Conservation (phyloP, 176 grass and related monocot genomes). For the Aegilops bicornis region DNA sequence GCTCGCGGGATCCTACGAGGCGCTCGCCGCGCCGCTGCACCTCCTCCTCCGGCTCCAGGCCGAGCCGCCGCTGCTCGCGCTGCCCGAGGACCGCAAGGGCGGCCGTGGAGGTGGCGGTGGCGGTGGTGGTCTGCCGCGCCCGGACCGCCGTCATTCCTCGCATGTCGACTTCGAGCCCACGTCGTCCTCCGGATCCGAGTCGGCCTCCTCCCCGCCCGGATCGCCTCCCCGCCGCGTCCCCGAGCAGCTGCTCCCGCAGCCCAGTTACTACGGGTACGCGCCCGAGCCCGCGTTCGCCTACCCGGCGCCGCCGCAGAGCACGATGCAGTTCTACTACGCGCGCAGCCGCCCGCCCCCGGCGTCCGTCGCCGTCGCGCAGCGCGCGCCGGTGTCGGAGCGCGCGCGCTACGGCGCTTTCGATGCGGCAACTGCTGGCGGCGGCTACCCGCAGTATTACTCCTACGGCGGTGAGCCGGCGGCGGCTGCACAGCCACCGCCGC, state of each 20-base stretch:
- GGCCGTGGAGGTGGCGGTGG: no score
- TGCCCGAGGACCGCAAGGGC: slow-evolving; percentile 27
- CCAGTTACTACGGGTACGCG: slow-evolving; percentile 19
- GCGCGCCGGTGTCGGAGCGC: slow-evolving; percentile 22
- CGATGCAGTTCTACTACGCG: slow-evolving; percentile 72
- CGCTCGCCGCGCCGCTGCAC: slow-evolving; percentile 58
- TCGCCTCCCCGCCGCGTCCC: slow-evolving; percentile 22
- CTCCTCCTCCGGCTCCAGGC: slow-evolving; percentile 43
- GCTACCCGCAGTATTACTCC: slow-evolving; percentile 33
- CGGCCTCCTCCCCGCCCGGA: slow-evolving; percentile 13
- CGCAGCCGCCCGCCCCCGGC: slow-evolving; percentile 53
- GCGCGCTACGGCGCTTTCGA: slow-evolving; percentile 43
- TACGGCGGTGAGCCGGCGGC: slow-evolving; percentile 29
- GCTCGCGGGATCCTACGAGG: slow-evolving; percentile 52
- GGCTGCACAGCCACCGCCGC: not conserved
- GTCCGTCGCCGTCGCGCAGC: slow-evolving; percentile 58
- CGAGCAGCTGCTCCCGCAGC: not conserved
- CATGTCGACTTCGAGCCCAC: slow-evolving; percentile 28
- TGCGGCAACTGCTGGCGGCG: not conserved
- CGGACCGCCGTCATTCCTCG: not conserved
- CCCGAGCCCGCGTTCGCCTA: slow-evolving; percentile 30
- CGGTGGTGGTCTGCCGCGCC: not conserved
- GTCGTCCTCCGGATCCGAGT: slow-evolving; percentile 46
- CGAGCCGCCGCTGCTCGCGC: not conserved
- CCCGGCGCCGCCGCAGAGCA: slow-evolving; percentile 18